A percentile compares a stretch with the other conserved stretches of the same genome.
Evolutionary conservation across 495 filamentous ascomycete genomes (phyloP).

Genomic region (Cudoniella acicularis): DNA sequence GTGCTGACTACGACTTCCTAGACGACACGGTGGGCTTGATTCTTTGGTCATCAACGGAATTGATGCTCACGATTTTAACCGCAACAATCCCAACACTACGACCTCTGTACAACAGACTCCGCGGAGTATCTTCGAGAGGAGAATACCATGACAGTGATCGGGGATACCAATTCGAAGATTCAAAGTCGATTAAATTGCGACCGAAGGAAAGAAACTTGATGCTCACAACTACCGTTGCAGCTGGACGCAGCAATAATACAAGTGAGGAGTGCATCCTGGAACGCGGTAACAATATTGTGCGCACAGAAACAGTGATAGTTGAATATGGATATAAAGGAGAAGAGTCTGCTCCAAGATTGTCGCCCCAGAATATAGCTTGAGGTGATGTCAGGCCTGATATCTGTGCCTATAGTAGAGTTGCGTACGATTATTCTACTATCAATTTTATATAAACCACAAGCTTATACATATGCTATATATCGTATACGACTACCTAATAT

Average conservation of each 20-base stretch:
- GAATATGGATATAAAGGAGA: background rate
- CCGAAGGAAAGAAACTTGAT: background rate
- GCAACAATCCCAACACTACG: constrained; percentile 6
- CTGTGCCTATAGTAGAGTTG: too few species aligned
- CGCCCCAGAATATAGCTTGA: background rate
- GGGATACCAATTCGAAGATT: background rate
- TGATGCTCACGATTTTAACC: constrained; percentile 2
- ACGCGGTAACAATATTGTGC: background rate
- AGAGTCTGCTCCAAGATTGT: background rate
- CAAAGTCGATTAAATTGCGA: background rate
- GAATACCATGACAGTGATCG: background rate
- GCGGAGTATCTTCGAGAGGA: background rate
- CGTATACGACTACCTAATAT: too few species aligned
- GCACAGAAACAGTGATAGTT: background rate
- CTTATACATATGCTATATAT: too few species aligned
- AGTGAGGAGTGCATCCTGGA: background rate
- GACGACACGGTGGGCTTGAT: background rate
- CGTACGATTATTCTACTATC: too few species aligned
- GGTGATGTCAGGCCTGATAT: background rate
- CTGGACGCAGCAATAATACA: background rate
- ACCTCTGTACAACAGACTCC: constrained; percentile 5
- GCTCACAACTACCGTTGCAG: background rate
- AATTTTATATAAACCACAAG: too few species aligned
- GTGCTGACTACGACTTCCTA: background rate
- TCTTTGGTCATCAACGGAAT: background rate